A percentile compares a stretch with the other conserved stretches of the same genome.
Evolutionary conservation across 768 basidiomycete species (phyloP).

Genomic region (Cystobasidium tubakii): DNA sequence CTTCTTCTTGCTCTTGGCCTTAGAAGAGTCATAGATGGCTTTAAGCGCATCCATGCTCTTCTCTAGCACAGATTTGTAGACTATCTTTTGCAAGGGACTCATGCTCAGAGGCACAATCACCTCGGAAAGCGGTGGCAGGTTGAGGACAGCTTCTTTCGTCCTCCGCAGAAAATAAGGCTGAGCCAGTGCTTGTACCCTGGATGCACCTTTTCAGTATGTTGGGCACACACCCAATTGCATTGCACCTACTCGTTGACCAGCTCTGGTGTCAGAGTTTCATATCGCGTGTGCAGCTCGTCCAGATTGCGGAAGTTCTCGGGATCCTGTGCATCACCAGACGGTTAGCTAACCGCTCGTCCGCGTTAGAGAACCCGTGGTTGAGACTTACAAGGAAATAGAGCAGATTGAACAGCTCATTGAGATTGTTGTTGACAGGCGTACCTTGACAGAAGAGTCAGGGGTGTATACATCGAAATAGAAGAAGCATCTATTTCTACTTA

Average conservation of each 20-base stretch:
- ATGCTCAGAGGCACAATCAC: constrained; percentile 52
- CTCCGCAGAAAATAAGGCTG: constrained; percentile 86
- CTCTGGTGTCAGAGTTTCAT: constrained; percentile 71
- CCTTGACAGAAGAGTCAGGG: constrained; percentile 55
- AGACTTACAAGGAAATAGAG: constrained; percentile 72
- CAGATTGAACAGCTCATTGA: constrained; percentile 90
- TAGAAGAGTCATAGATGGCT: constrained; percentile 33
- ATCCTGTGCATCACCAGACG: constrained; percentile 51
- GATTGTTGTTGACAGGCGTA: constrained; percentile 95
- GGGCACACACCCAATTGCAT: not conserved
- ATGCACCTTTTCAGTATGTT: not conserved
- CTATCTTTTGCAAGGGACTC: constrained; percentile 49
- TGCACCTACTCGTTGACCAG: constrained; percentile 58
- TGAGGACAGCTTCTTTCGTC: constrained; percentile 57
- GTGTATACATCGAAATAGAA: constrained; percentile 72
- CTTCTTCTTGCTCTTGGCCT: constrained; percentile 15
- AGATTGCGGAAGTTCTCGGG: constrained; percentile 69
- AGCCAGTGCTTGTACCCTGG: constrained; percentile 62
- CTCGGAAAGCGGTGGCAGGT: constrained; percentile 48
- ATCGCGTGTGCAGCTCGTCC: constrained; percentile 64
- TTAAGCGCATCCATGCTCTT: constrained; percentile 45
- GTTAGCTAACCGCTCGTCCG: no score
- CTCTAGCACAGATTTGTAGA: constrained; percentile 51
- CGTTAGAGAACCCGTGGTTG: no score
- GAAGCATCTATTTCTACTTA: constrained; percentile 62